These are phyloP conservation scores for Chenopodium quinoa DNA, from an alignment of 148 eudicot species.

Conservation along the genomic window DNA sequence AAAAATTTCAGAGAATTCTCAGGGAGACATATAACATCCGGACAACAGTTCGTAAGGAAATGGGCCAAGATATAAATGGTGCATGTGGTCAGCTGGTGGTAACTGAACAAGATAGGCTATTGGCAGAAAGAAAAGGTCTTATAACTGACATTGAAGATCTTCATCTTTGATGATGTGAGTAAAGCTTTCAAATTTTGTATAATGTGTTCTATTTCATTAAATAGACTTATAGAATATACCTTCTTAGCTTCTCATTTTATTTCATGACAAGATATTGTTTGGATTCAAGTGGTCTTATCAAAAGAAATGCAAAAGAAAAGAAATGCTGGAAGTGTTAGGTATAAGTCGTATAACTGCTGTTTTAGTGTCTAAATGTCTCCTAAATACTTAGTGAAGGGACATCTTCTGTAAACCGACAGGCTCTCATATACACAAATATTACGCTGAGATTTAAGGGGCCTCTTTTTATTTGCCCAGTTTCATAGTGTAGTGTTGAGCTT, in stretches of 20 bases:
- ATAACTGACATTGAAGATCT: constrained; percentile 91
- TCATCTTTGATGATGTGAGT: constrained; percentile 31
- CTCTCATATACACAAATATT: neutral
- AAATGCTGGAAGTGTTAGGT: neutral
- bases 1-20: constrained; percentile 62
- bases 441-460: neutral
- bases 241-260: neutral
- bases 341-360: neutral
- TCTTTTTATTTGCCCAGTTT: neutral
- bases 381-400: neutral
- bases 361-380: neutral
- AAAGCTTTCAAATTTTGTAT: neutral
- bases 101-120: constrained; percentile 42
- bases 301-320: neutral
- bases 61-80: constrained; percentile 99
- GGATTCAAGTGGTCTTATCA: neutral
- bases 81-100: constrained; percentile 97
- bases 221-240: neutral
- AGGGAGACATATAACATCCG: constrained; percentile 63
- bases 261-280: neutral
- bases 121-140: constrained; percentile 27
- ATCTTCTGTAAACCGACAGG: neutral
- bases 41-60: constrained; percentile 87
- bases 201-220: neutral
- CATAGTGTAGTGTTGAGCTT: neutral